A percentile compares a stretch with the other conserved stretches of the same genome.
Conservation (phyloP, 2,329 filamentous ascomycete genomes). For the Madurella fahalii region DNA sequence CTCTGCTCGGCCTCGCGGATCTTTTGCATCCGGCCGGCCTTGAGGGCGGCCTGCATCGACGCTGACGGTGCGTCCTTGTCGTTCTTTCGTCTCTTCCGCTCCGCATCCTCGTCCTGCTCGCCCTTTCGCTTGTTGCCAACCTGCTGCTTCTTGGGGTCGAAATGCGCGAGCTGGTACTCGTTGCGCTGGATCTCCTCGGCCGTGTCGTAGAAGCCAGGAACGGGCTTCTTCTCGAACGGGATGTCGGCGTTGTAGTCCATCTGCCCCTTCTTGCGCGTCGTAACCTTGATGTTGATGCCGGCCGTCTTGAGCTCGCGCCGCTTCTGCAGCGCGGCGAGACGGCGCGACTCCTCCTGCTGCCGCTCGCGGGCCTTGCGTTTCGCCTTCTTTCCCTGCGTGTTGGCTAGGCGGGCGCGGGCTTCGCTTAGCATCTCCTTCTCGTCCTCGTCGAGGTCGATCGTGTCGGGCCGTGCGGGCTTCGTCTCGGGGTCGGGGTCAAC, state of each 20-base stretch:
- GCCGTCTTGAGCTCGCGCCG: slow-evolving; percentile 94
- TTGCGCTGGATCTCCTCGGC: slow-evolving; percentile 75
- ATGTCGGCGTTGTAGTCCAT: slow-evolving; percentile 99
- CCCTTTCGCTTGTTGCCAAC: slow-evolving; percentile 86
- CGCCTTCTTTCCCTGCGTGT: slow-evolving; percentile 98
- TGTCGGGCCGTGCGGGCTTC: slow-evolving; percentile 91
- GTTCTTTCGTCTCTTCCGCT: slow-evolving; percentile 80
- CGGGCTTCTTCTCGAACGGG: slow-evolving; percentile 90
- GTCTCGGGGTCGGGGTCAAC: slow-evolving; percentile 96
- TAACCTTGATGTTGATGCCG: slow-evolving; percentile 96
- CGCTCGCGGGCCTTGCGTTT: slow-evolving; percentile 95
- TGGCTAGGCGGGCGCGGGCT: slow-evolving; percentile 90
- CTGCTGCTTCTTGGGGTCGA: slow-evolving; percentile 91
- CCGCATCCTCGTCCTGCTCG: slow-evolving; percentile 76
- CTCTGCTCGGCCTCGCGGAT: slow-evolving; percentile 95
- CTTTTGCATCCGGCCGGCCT: slow-evolving; percentile 90
- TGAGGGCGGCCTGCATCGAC: slow-evolving; percentile 80
- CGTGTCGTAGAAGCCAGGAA: slow-evolving; percentile 90
- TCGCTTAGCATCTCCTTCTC: slow-evolving; percentile 99
- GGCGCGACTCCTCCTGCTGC: slow-evolving; percentile 89
- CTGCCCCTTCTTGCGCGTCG: slow-evolving; percentile 85
- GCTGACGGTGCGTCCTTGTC: slow-evolving; percentile 78
- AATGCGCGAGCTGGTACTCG: slow-evolving; percentile 76
- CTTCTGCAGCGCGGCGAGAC: slow-evolving; percentile 88
- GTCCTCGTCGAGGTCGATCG: slow-evolving; percentile 96